Percentiles rank a stretch among this genome's conserved stretches.
phyloP scores from a whole-genome alignment of 768 basidiomycete species.

The Bullera alba region DNA sequence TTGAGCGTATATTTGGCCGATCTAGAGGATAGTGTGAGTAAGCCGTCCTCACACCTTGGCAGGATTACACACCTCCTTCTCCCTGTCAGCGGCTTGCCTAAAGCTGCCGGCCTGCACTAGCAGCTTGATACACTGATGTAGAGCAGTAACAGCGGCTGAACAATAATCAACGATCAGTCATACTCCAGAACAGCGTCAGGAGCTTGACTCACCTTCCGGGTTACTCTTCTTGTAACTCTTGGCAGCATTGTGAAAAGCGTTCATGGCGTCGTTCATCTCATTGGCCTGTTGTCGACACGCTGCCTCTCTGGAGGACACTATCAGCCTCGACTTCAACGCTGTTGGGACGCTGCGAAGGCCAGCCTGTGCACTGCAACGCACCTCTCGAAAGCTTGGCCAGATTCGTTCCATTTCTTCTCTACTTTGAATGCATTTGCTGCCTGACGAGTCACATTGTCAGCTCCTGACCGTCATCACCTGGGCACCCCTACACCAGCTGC shows the following conservation, averaged over 20 bases:
- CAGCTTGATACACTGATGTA: conserved; percentile 74
- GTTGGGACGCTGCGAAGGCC: too few relatives aligned
- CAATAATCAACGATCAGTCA: conserved; percentile 6
- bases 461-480: not conserved
- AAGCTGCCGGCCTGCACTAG: conserved; percentile 81
- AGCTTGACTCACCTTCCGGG: conserved; percentile 62
- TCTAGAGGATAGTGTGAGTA: conserved; percentile 56
- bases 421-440: conserved; percentile 83
- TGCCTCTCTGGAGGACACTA: conserved; percentile 60
- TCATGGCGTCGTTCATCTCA: conserved; percentile 88
- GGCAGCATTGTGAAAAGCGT: conserved; percentile 97
- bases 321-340: too few relatives aligned
- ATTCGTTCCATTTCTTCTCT: conserved; percentile 83
- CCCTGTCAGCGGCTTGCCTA: conserved; percentile 93
- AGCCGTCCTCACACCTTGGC: not conserved
- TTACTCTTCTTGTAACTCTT: conserved; percentile 89
- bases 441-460: conserved; percentile 53
- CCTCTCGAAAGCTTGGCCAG: conserved; percentile 77
- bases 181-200: not conserved
- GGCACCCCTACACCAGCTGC: not conserved
- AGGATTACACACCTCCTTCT: conserved; percentile 52
- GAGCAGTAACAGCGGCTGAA: conserved; percentile 79
- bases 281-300: conserved; percentile 84
- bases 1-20: conserved; percentile 82
- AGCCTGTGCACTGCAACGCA: conserved; percentile 12